phyloP scores from a whole-genome alignment of 805 yeast genomes.

The Kluyveromyces nonfermentans region DNA sequence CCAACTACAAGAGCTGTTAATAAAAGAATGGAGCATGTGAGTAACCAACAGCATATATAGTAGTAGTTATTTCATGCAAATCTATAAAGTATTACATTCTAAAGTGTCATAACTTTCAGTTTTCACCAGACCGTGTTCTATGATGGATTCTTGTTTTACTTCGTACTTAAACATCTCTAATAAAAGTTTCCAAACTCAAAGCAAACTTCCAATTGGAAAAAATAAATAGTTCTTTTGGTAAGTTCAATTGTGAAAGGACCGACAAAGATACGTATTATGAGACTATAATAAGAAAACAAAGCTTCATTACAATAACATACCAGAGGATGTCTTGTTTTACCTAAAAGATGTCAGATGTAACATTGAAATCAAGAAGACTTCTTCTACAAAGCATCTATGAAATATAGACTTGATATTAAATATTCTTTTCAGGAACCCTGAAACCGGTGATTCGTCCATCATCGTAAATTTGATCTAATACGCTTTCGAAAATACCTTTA shows the following conservation, averaged over 20 bases:
- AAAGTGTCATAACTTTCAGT: too few species aligned
- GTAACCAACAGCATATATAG: conserved; percentile 6
- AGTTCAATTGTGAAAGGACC: too few species aligned
- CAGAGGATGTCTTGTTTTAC: too few species aligned
- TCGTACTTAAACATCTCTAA: too few species aligned
- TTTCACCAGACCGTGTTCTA: too few species aligned
- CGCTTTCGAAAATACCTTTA: conserved; percentile 49
- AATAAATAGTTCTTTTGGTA: too few species aligned
- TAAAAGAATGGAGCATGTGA: conserved; percentile 24
- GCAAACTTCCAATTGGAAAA: too few species aligned
- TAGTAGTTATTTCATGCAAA: neutral
- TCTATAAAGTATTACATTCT: neutral
- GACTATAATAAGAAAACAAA: too few species aligned
- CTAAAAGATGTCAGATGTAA: neutral
- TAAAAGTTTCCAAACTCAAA: neutral
- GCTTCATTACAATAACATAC: too few species aligned
- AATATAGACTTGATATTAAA: neutral
- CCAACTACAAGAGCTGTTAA: conserved; percentile 37
- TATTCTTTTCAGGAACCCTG: conserved; percentile 20
- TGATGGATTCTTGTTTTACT: too few species aligned
- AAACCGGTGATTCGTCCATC: conserved; percentile 43
- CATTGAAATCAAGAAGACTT: neutral
- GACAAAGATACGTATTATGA: too few species aligned
- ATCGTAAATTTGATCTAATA: conserved; percentile 56
- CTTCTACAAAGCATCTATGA: neutral